Evolutionary conservation across 805 yeast genomes (phyloP).

Genomic region (Saturnispora sekii): DNA sequence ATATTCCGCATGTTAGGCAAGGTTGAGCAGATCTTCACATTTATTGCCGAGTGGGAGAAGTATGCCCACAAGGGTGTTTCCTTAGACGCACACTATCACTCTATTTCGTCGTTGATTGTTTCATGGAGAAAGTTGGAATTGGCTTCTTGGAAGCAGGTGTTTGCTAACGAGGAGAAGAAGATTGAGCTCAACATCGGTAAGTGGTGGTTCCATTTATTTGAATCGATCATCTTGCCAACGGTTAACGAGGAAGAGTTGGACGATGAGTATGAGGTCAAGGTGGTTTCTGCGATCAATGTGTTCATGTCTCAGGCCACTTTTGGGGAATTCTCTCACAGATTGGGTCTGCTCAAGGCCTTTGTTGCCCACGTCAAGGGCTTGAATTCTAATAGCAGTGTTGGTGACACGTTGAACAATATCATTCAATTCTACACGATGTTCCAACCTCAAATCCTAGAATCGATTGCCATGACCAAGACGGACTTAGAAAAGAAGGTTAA

Average conservation of each 20-base stretch:
- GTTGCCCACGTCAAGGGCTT: constrained; percentile 37
- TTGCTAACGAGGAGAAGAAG: constrained; percentile 49
- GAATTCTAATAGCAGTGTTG: constrained; percentile 18
- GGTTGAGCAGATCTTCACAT: constrained; percentile 77
- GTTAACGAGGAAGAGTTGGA: constrained; percentile 33
- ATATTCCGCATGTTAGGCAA: constrained; percentile 70
- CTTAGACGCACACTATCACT: constrained; percentile 43
- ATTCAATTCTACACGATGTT: constrained; percentile 63
- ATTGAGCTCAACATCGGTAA: constrained; percentile 47
- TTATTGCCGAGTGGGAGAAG: constrained; percentile 86
- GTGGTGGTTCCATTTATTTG: constrained; percentile 92
- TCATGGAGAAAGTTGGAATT: constrained; percentile 88
- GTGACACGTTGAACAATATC: constrained; percentile 45
- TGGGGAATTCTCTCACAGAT: constrained; percentile 62
- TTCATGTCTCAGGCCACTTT: constrained; percentile 66
- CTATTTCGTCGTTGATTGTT: constrained; percentile 60
- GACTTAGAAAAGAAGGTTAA: constrained; percentile 66
- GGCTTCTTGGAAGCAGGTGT: constrained; percentile 72
- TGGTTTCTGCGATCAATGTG: constrained; percentile 55
- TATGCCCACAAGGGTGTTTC: constrained; percentile 77
- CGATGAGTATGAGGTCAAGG: constrained; percentile 23
- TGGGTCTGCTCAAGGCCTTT: constrained; percentile 58
- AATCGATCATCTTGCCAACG: constrained; percentile 53
- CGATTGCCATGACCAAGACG: constrained; percentile 37
- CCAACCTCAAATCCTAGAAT: constrained; percentile 34